Percentiles rank a stretch among this genome's conserved stretches.
These are phyloP conservation scores for Phytophthora sp. DNA, from an alignment of 352 stramenopile species.

Conservation along the genomic window DNA sequence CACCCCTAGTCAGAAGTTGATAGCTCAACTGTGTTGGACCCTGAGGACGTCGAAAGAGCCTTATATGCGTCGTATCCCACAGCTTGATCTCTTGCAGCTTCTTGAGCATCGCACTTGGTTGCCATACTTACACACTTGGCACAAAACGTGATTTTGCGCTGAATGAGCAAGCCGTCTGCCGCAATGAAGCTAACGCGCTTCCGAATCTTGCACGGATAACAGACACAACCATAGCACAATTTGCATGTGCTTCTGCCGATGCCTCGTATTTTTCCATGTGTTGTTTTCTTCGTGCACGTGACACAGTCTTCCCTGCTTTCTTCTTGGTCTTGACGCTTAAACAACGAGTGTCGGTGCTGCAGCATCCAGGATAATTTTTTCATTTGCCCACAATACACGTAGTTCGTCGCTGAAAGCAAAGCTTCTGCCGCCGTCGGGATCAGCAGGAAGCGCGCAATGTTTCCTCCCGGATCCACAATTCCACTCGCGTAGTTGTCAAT, in stretches of 20 bases:
- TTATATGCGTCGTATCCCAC: conserved; percentile 27
- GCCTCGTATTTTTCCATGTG: conserved; percentile 1
- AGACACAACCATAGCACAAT: conserved; percentile 36
- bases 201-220: conserved; percentile 26
- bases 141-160: conserved; percentile 42
- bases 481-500: conserved; percentile 47
- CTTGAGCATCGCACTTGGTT: conserved; percentile 25
- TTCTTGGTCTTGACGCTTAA: conserved; percentile 1
- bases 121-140: conserved; percentile 37
- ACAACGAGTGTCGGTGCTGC: conserved; percentile 10
- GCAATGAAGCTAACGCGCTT: conserved; percentile 38
- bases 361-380: conserved; percentile 56
- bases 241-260: conserved; percentile 28
- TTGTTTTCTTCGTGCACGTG: conserved; percentile 31
- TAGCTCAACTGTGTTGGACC: conserved; percentile 13
- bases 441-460: conserved; percentile 34
- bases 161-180: conserved; percentile 25
- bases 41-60: conserved; percentile 14
- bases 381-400: conserved; percentile 53
- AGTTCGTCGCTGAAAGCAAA: conserved; percentile 32
- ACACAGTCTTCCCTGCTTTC: conserved; percentile 12
- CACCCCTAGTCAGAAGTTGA: conserved; percentile 14
- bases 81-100: conserved; percentile 21
- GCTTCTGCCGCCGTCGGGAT: conserved; percentile 32
- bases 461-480: conserved; percentile 30